These are phyloP conservation scores for Cupressus sempervirens DNA, from an alignment of 75 land plant species.

Conservation along the genomic window DNA sequence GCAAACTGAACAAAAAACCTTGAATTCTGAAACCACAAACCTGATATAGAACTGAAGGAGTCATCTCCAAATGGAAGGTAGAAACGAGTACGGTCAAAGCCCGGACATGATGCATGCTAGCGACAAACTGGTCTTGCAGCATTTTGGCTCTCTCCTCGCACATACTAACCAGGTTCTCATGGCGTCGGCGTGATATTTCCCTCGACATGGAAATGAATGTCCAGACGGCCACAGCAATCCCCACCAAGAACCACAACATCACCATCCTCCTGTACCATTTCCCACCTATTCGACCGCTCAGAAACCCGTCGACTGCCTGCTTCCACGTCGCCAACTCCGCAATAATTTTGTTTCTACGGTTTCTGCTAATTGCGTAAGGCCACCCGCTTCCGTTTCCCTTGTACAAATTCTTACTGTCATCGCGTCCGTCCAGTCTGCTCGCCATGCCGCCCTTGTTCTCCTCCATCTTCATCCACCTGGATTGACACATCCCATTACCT, in stretches of 20 bases:
- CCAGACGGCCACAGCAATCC: slow-evolving; percentile 25
- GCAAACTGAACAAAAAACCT: slow-evolving; percentile 7
- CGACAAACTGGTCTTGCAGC: slow-evolving; percentile 92
- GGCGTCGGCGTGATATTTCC: slow-evolving; percentile 29
- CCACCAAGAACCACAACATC: slow-evolving; percentile 34
- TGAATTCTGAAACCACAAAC: slow-evolving; percentile 16
- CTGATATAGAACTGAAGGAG: slow-evolving; percentile 86
- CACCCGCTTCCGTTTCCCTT: neutral
- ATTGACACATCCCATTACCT: neutral
- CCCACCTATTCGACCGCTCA: slow-evolving; percentile 4
- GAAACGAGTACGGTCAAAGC: slow-evolving; percentile 80
- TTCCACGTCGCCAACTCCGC: neutral
- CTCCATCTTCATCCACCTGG: neutral
- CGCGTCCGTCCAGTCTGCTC: neutral
- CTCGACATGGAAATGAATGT: slow-evolving; percentile 31
- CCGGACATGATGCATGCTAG: slow-evolving; percentile 92
- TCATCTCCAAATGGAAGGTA: slow-evolving; percentile 82
- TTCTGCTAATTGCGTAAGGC: neutral
- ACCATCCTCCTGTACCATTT: slow-evolving; percentile 52
- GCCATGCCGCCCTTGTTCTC: neutral
- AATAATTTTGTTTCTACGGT: neutral
- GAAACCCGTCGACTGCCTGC: slow-evolving; percentile 2
- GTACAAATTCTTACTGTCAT: no score
- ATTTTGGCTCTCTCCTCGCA: slow-evolving; percentile 94
- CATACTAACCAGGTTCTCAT: slow-evolving; percentile 78